Base-by-base conservation (phyloP, 192 early-diverging fungal species). In the Coemansia sp. region DNA sequence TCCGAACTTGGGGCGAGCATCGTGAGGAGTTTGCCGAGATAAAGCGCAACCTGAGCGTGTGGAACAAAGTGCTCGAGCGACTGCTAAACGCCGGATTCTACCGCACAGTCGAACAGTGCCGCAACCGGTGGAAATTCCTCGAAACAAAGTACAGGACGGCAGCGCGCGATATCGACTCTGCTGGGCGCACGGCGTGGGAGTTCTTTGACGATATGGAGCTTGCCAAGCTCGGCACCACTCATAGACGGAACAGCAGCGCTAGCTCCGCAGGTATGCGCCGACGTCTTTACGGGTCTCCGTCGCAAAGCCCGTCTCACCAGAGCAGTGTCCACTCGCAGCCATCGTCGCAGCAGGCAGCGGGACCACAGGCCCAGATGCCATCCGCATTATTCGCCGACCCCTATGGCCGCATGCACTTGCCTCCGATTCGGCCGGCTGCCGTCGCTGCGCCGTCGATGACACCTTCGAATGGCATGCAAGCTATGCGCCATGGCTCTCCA, bases 121-220 rank as follows among this genome's bases (percentile, higher is more conserved):
- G 81, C 14, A 83, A 83, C 58, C 71, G 81, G 19, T 78, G 81
- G 81, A 83, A 83, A 62, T 83, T 83, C 24, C 76, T 83, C 35
- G 81, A 83, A 36, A 71, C 81, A 24, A 83, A 83, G 59, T 83
- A 74, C 65, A 73, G 70, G 46, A 40, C 76, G 0, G 81, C 81
- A 0, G 58, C 45, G 4, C 60, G 47, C 1, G 81, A 83, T n/a
- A 51, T 74, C 0, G 62, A 68, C 0, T 31, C 35, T 4, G 53
- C 32, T 1, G 69, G 72, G 6, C 61, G 69, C 43, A 69, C 76
- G 3, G 41, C 76, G 1, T 83, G 81, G 81, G 76, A 83, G 69
- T 78, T 83, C 24, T 83, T 68, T 37, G 69, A 78, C 9, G 81
- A 78, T 15, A 78, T 83, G 81, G 68, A 73, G 10, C 24, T 40